Conservation (phyloP, 352 stramenopile genomes). For the Globisporangium canariense region DNA sequence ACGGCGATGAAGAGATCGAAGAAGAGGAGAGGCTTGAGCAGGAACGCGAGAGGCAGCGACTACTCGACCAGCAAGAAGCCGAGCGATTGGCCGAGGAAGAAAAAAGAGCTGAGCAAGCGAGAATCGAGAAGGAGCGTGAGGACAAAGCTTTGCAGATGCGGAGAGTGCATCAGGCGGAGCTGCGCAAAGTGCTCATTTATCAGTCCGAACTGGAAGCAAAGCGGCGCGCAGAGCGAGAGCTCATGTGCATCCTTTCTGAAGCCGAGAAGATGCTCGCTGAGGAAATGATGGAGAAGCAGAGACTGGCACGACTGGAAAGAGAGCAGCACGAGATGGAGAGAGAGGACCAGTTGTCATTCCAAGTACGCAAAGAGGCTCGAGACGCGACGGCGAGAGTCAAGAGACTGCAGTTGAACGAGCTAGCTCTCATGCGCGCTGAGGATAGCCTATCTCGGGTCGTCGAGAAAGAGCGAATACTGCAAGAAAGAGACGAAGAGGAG, state of each 20-base stretch:
- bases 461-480: slow-evolving; percentile 24
- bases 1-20: slow-evolving; percentile 71
- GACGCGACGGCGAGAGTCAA: slow-evolving; percentile 28
- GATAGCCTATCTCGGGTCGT: slow-evolving; percentile 35
- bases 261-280: slow-evolving; percentile 31
- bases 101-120: slow-evolving; percentile 39
- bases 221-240: slow-evolving; percentile 31
- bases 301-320: slow-evolving; percentile 24
- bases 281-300: slow-evolving; percentile 29
- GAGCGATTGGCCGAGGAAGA: slow-evolving; percentile 55
- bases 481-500: slow-evolving; percentile 25
- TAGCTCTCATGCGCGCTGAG: slow-evolving; percentile 44
- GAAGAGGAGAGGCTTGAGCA: slow-evolving; percentile 60
- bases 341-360: slow-evolving; percentile 36
- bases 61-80: slow-evolving; percentile 56
- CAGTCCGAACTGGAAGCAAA: slow-evolving; percentile 54
- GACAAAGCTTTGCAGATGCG: slow-evolving; percentile 54
- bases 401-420: slow-evolving; percentile 38
- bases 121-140: slow-evolving; percentile 61
- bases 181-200: slow-evolving; percentile 51
- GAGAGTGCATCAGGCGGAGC: slow-evolving; percentile 43
- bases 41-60: slow-evolving; percentile 52
- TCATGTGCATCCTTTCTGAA: slow-evolving; percentile 19
- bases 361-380: slow-evolving; percentile 24
- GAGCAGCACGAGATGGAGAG: slow-evolving; percentile 40